Evolutionary conservation across 1,139 yeast species (phyloP), one percentile per base, ranked within the genome.

Genomic region (Blastobotrys raffinosifermentans): DNA sequence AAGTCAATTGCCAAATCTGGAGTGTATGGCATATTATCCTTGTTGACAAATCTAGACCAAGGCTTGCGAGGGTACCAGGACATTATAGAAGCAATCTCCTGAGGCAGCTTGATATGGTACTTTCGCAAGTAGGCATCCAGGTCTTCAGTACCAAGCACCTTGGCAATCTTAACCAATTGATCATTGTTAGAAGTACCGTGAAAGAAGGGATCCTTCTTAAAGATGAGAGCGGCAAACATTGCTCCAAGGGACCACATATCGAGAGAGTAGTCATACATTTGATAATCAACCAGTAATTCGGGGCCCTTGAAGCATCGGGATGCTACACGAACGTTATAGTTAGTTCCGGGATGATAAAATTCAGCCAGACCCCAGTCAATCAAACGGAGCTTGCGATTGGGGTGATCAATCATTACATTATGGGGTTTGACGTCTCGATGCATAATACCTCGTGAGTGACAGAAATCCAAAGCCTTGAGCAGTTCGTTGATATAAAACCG

Each of bases 361-460:
- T 93, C 99, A 3, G 98, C 98, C 43, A 93, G 70, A 8, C 99
- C 99, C 98, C 98, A 93, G 67, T 93, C 99, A 49, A 93, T 93
- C 47, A 93, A 73, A 48, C 96, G 74, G 49, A 93, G 67, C 44
- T 53, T 68, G 52, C 75, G 74, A 49, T 71, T 70, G 38, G 76
- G 76, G 50, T 91, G 97, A 60, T 93, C 98, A 55, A 93, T 93
- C 96, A 93, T 91, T 33, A 93, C 93, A 57, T 93, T 93, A 59
- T 93, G 97, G 19, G 98, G 98, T 62, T 93, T 93, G 45, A 93
- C 98, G 63, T 93, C 99, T 59, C 99, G 72, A 63, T 93, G 99
- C 85, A 93, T 93, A 46, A 93, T 89, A 29, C 98, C 99, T 86
- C 85, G 86, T 4, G 96, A 85, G 63, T 93, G 99, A 33, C 93